Evolutionary conservation across 78 protist genomes (phyloP).

Genomic region (Dictyostelium brefeldianum): DNA sequence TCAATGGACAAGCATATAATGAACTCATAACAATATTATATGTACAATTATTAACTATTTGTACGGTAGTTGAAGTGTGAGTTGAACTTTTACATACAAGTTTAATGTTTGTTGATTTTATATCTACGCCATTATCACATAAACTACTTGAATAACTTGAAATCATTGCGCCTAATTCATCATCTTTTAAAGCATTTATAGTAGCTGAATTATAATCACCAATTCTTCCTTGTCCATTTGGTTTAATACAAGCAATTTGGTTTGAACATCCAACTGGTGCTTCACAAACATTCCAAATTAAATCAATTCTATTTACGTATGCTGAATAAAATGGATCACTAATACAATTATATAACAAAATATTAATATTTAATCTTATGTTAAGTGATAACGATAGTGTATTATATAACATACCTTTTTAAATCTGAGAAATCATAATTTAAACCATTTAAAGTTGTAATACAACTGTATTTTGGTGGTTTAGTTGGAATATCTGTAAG

Average conservation of each 20-base stretch:
- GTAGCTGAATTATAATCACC: neutral
- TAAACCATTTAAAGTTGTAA: neutral
- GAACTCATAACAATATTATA: neutral
- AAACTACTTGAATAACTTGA: neutral
- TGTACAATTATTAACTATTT: neutral
- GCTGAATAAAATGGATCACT: neutral
- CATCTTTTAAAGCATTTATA: neutral
- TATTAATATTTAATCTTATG: too few species aligned
- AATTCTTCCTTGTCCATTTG: neutral
- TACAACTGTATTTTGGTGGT: neutral
- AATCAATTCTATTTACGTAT: neutral
- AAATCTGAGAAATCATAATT: neutral
- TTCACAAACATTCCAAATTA: neutral
- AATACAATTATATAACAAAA: neutral
- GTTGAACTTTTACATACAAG: neutral
- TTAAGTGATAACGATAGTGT: neutral
- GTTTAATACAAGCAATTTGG: constrained; percentile 5
- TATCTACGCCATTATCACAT: neutral
- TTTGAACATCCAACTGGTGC: neutral
- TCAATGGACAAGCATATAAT: neutral
- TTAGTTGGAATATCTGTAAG: neutral
- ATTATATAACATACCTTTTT: neutral
- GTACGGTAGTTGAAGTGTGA: neutral
- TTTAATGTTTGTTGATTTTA: neutral
- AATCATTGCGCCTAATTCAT: neutral